These are phyloP conservation scores for Verbascum thapsus DNA, from an alignment of 257 asterid genomes.

Conservation along the genomic window DNA sequence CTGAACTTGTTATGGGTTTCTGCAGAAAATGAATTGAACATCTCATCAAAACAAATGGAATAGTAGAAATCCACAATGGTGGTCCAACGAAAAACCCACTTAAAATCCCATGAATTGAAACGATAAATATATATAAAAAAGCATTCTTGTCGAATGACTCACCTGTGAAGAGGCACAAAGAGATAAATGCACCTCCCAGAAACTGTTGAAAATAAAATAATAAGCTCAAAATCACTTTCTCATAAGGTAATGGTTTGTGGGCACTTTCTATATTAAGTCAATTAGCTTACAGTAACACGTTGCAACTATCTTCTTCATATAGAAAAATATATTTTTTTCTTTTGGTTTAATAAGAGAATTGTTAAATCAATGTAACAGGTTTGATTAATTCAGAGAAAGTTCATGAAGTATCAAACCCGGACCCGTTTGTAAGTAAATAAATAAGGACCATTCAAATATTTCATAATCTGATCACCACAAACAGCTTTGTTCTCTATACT, in stretches of 20 bases:
- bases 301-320: slow-evolving; percentile 45
- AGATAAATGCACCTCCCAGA: slow-evolving; percentile 20
- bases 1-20: slow-evolving; percentile 39
- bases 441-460: slow-evolving; percentile 27
- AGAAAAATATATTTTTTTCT: slow-evolving; percentile 37
- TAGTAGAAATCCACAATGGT: slow-evolving; percentile 7
- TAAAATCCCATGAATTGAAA: slow-evolving; percentile 21
- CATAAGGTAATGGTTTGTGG: slow-evolving; percentile 22
- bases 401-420: too few relatives aligned
- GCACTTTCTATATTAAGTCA: slow-evolving; percentile 49
- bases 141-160: slow-evolving; percentile 21
- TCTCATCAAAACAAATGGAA: slow-evolving; percentile 20
- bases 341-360: too few relatives aligned
- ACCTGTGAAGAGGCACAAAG: slow-evolving; percentile 31
- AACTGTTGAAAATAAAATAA: slow-evolving; percentile 34
- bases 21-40: slow-evolving; percentile 38
- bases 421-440: slow-evolving; percentile 17
- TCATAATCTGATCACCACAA: too few relatives aligned
- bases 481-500: neutral
- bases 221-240: slow-evolving; percentile 25
- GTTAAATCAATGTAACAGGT: too few relatives aligned
- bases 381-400: too few relatives aligned
- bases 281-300: slow-evolving; percentile 39
- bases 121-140: too few relatives aligned
- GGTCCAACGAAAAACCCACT: slow-evolving; percentile 13